Evolutionary conservation across 192 early-diverging fungal genomes (phyloP).

Genomic region (Entomortierella parvispora): DNA sequence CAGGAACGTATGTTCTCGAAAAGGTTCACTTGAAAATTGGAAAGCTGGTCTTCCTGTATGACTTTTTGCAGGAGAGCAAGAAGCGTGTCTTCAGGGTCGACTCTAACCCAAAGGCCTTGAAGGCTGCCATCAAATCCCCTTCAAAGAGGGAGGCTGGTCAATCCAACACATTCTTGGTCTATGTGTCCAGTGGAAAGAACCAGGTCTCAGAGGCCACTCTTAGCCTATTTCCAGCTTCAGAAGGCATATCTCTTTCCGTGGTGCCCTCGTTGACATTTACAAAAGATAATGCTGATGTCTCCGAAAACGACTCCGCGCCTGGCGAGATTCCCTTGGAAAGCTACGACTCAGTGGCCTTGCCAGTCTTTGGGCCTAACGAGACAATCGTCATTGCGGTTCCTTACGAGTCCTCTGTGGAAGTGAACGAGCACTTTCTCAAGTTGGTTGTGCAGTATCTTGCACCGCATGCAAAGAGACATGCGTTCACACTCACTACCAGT

Average conservation of each 20-base stretch:
- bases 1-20: conserved; percentile 70
- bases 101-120: conserved; percentile 51
- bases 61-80: conserved; percentile 58
- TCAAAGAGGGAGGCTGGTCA: conserved; percentile 46
- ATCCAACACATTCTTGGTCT: conserved; percentile 49
- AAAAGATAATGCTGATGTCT: conserved; percentile 1
- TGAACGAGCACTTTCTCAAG: conserved; percentile 26
- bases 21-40: conserved; percentile 63
- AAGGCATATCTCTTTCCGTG: conserved; percentile 27
- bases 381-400: conserved; percentile 30
- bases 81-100: conserved; percentile 63
- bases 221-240: conserved; percentile 26
- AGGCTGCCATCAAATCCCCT: conserved; percentile 43
- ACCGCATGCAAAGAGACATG: conserved; percentile 34
- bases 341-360: conserved; percentile 25
- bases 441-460: conserved; percentile 33
- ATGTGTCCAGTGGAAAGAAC: conserved; percentile 46
- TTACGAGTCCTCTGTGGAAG: conserved; percentile 21
- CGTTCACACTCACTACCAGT: conserved; percentile 58
- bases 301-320: background rate
- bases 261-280: conserved; percentile 23
- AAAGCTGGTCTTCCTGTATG: conserved; percentile 66
- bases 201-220: conserved; percentile 38
- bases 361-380: conserved; percentile 42
- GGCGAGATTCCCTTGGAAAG: conserved; percentile 24